Base-by-base conservation (phyloP, 2,329 filamentous ascomycete genomes). In the Elsinoe necatrix region DNA sequence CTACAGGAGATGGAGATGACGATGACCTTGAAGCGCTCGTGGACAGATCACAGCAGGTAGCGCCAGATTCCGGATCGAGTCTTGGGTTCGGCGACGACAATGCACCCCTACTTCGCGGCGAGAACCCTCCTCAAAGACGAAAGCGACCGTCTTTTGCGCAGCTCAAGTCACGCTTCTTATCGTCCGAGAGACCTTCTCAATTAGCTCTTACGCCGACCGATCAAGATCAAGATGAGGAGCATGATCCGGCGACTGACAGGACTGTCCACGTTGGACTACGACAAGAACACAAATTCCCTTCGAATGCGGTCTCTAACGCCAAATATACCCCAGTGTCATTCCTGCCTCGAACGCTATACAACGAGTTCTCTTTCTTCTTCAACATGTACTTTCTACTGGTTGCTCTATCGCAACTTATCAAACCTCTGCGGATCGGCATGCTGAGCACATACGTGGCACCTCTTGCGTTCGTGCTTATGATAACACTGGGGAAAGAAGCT, bases 331-430 rank as follows among this genome's bases (percentile, higher is more conserved):
- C 91, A 1, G 86, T 91, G 76, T 95, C 87, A 54, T 98, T 98
- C 71, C 79, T 98, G 12, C 95, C 95, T 1, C 79, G 92, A 54
- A 98, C 93, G 0, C 77, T 98, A 20, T 98, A 96, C 73, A 97
- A 97, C 73, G 93, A 98, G 69, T 98, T 98, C 70, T 96, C 92
- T 59, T 98, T 97, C 76, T 98, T 98, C 74, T 95, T 98, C 79
- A 98, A 98, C 79, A 89, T 97, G 77, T 98, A 98, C 70, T 98
- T 98, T 70, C 77, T 98, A 57, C 83, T 97, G 23, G 93, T 98
- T 51, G 95, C 93, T 5, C 73, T 97, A 51, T 97, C 92, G 35
- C 93, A 98, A 72, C 85, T 89, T 42, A 91, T 98, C 66, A 91
- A 90, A 3, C 81, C 87, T 20, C 74, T 98, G 56, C 83, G 90